Percentiles rank a stretch among this genome's conserved stretches.
Evolutionary conservation across 768 basidiomycete genomes (phyloP).

Genomic region (Agrocybe praecox): DNA sequence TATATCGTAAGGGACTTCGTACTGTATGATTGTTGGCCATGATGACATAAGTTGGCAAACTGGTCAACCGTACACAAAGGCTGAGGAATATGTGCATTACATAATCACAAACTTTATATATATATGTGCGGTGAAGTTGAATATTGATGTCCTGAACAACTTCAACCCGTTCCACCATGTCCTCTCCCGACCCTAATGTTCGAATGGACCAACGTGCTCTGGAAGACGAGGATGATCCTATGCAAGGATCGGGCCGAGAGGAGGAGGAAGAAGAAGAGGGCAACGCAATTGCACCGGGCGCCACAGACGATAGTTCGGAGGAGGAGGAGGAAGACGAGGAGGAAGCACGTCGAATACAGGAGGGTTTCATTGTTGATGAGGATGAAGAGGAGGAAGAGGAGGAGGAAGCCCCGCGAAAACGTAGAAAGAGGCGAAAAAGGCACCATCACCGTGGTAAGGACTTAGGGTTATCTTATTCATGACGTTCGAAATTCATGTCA

Average conservation of each 20-base stretch:
- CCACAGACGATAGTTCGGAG: constrained; percentile 84
- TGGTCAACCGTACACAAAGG: too few species aligned
- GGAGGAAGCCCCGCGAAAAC: constrained; percentile 56
- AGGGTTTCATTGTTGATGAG: constrained; percentile 93
- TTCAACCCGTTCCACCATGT: constrained; percentile 44
- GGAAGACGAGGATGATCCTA: constrained; percentile 57
- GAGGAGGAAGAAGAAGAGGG: constrained; percentile 56
- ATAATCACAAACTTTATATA: constrained; percentile 19
- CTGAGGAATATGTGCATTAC: constrained; percentile 20
- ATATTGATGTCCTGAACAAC: constrained; percentile 4
- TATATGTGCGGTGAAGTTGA: constrained; percentile 4
- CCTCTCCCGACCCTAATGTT: constrained; percentile 48
- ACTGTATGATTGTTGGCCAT: constrained; percentile 4
- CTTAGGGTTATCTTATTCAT: constrained; percentile 7
- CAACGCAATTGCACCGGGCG: constrained; percentile 54
- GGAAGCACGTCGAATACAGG: constrained; percentile 74
- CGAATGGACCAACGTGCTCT: constrained; percentile 27
- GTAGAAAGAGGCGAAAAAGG: constrained; percentile 68
- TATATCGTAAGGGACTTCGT: not conserved
- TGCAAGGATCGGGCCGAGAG: constrained; percentile 55
- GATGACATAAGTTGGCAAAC: too few species aligned
- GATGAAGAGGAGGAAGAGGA: constrained; percentile 85
- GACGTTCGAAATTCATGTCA: constrained; percentile 6
- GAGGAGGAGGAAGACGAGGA: constrained; percentile 87
- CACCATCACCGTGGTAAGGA: constrained; percentile 53